Conservation (phyloP, 257 asterid species). For the Perilla frutescens region DNA sequence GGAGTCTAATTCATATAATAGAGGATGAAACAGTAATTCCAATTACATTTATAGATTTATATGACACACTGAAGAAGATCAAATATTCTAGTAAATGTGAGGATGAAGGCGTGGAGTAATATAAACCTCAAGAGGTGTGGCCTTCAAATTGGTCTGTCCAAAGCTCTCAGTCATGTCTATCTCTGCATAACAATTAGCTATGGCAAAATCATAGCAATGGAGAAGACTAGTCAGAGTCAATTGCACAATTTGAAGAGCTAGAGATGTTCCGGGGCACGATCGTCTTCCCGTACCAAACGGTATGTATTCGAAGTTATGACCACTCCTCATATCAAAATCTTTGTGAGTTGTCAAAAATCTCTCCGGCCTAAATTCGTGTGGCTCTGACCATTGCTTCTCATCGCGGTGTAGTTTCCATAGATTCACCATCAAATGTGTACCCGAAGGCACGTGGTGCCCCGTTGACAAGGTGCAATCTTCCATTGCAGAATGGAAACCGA, state of each 20-base stretch:
- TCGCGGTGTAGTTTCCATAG: constrained; percentile 38
- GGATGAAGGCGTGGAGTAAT: no score
- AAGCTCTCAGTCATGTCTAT: no score
- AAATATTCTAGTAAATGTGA: no score
- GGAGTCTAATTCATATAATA: no score
- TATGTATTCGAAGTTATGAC: constrained; percentile 24
- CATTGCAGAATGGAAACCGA: constrained; percentile 28
- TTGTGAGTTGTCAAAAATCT: constrained; percentile 37
- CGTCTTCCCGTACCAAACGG: constrained; percentile 43
- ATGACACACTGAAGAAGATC: no score
- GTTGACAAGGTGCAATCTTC: constrained; percentile 36
- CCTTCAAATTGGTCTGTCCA: no score
- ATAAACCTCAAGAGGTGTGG: no score
- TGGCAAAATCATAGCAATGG: no score
- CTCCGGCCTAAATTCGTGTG: constrained; percentile 34
- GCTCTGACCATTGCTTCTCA: constrained; percentile 30
- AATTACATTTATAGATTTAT: no score
- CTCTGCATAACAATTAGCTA: no score
- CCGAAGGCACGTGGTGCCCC: constrained; percentile 31
- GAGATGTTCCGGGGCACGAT: constrained; percentile 33
- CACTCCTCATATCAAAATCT: constrained; percentile 26
- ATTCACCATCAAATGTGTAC: constrained; percentile 35
- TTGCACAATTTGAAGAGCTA: constrained; percentile 15
- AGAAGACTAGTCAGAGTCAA: no score
- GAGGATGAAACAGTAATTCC: no score